Evolutionary conservation across 2,329 filamentous ascomycete species (phyloP), one percentile per base, ranked within the genome.

Genomic region (Fusarium lateritium): DNA sequence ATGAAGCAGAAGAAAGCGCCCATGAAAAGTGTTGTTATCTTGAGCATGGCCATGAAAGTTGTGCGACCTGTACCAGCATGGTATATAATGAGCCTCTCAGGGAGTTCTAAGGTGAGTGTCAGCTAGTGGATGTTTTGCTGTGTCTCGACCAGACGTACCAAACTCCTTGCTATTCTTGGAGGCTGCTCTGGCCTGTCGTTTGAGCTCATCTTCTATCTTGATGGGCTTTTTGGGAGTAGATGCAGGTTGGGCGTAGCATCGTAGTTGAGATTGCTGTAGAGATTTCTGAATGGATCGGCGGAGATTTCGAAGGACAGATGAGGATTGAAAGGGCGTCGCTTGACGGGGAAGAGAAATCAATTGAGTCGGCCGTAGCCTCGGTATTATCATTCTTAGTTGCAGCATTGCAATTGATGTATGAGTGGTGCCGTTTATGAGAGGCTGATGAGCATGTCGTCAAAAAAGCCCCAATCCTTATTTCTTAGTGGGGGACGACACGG

Each of bases 31-130:
- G 91, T 90, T 2, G 89, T 89, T 57, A 95, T 80, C 73, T 94
- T 93, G 65, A 92, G 78, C 75, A 89, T 87, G 49, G 91, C 92
- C 45, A 95, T 80, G 69, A 92, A 90, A 8, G 89, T 87, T 31
- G 87, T 91, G 60, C 88, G 85, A 10, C 85, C 85, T 1, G 88
- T 91, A 53, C 93, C 92, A 54, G 89, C 89, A 79, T 94, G 91
- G 78, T 93, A 97, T 65, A 97, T 86, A 70, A 94, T 84, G 28
- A 94, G 76, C 15, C 82, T 82, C 67, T 88, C 84, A 1, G 89
- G 88, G 61, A 86, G 85, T 34, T 79, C 85, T 88, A 26, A 24
- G 14, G 38, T 43, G 42, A 40, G 31, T 0, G 17, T 22, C n/a
- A 69, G 49, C 9, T 1, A 34, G 19, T 21, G 33, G 3, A 19